Conservation (phyloP, 164 flowering plant species). For the Berberis thunbergii region DNA sequence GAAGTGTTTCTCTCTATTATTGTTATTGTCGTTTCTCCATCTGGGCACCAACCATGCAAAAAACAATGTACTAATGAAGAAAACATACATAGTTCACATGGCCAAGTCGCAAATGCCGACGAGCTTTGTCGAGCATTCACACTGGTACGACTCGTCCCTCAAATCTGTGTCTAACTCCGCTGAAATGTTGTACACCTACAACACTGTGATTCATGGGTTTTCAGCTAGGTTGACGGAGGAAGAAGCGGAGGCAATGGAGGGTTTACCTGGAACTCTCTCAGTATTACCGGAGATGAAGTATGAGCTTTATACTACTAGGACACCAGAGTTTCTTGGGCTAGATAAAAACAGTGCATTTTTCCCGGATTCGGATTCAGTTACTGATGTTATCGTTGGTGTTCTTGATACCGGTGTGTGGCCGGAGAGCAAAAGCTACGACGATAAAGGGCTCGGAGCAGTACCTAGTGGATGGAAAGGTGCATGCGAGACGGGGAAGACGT, state of each 20-base stretch:
- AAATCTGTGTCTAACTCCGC: slow-evolving; percentile 53
- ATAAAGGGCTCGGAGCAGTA: slow-evolving; percentile 55
- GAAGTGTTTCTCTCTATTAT: slow-evolving; percentile 5
- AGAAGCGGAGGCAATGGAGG: slow-evolving; percentile 41
- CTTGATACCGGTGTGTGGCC: slow-evolving; percentile 94
- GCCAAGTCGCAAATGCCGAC: slow-evolving; percentile 55
- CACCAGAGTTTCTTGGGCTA: slow-evolving; percentile 81
- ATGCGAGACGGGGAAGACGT: slow-evolving; percentile 47
- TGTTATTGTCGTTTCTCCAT: slow-evolving; percentile 7
- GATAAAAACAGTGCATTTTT: slow-evolving; percentile 13
- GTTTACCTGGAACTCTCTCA: slow-evolving; percentile 41
- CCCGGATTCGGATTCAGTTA: slow-evolving; percentile 26
- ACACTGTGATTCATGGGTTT: slow-evolving; percentile 60
- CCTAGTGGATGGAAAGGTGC: slow-evolving; percentile 67
- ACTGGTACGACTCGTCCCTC: slow-evolving; percentile 67
- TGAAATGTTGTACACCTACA: slow-evolving; percentile 58
- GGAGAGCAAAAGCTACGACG: slow-evolving; percentile 55
- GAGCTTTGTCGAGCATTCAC: slow-evolving; percentile 31
- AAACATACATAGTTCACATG: slow-evolving; percentile 72
- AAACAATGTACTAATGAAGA: slow-evolving; percentile 19
- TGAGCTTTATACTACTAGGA: slow-evolving; percentile 81
- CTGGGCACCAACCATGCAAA: slow-evolving; percentile 8
- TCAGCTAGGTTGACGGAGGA: slow-evolving; percentile 48
- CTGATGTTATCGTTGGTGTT: slow-evolving; percentile 70
- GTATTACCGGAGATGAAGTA: slow-evolving; percentile 53